These are phyloP conservation scores for Thozetella sp. DNA, from an alignment of 495 filamentous ascomycete genomes.

Conservation along the genomic window DNA sequence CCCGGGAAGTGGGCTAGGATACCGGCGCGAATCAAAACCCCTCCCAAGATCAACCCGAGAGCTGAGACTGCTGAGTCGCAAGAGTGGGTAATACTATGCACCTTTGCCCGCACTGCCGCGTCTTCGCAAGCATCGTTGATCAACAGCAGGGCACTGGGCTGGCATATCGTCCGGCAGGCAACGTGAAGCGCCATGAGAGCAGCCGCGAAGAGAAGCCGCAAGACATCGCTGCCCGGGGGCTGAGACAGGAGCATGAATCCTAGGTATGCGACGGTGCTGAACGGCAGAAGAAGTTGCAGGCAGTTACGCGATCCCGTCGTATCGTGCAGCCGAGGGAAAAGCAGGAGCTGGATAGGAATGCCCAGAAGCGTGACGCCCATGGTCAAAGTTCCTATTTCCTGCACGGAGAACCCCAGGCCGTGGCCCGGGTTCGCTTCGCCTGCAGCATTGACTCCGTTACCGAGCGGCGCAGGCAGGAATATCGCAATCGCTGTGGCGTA, in stretches of 20 bases:
- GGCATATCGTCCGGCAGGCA: not conserved
- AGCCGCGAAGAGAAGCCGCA: not conserved
- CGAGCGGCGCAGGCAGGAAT: not conserved
- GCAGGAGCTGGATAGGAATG: not conserved
- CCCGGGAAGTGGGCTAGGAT: not conserved
- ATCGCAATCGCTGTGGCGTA: not conserved
- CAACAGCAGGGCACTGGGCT: not conserved
- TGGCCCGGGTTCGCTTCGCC: not conserved
- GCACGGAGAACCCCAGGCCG: not conserved
- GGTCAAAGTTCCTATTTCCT: not conserved
- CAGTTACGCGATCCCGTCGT: not conserved
- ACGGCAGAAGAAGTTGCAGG: not conserved
- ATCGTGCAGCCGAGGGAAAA: not conserved
- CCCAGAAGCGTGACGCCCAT: not conserved
- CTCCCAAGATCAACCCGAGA: not conserved
- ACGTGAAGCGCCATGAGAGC: not conserved
- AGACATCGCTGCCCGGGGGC: not conserved
- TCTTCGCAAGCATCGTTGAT: not conserved
- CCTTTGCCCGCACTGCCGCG: not conserved
- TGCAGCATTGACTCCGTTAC: not conserved
- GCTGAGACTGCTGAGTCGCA: not conserved
- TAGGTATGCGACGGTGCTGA: not conserved
- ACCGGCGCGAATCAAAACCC: not conserved
- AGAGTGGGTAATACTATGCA: not conserved
- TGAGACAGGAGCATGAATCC: not conserved